These are phyloP conservation scores for Trichoderma afroharzianum DNA, from an alignment of 2,329 filamentous ascomycete genomes.

Conservation along the genomic window DNA sequence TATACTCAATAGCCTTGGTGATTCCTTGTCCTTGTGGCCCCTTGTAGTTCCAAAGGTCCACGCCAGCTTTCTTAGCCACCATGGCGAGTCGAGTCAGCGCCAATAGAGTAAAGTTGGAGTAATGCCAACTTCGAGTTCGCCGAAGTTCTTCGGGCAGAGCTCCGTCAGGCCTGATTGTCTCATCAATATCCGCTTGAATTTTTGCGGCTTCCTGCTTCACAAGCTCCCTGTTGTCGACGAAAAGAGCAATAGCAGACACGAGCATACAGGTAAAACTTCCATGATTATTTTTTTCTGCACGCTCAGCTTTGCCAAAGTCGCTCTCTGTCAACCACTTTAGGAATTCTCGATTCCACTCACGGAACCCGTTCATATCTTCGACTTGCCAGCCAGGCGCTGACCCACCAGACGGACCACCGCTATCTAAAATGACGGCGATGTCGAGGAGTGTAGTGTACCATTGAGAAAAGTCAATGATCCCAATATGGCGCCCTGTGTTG, in stretches of 20 bases:
- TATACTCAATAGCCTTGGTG: conserved; percentile 5
- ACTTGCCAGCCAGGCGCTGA: conserved; percentile 5
- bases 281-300: conserved; percentile 11
- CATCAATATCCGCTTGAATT: not conserved
- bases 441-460: conserved; percentile 11
- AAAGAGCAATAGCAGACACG: conserved; percentile 9
- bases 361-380: not conserved
- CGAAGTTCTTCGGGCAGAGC: conserved; percentile 11
- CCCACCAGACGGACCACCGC: not conserved
- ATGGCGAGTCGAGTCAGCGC: conserved; percentile 14
- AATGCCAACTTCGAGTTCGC: conserved; percentile 15
- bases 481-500: conserved; percentile 12
- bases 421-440: conserved; percentile 1
- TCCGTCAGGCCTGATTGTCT: not conserved
- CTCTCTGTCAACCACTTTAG: conserved; percentile 11
- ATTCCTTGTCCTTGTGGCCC: conserved; percentile 9
- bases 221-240: not conserved
- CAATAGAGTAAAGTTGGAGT: conserved; percentile 8
- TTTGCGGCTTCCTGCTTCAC: not conserved
- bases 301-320: conserved; percentile 10
- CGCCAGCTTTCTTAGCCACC: conserved; percentile 1
- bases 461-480: conserved; percentile 14
- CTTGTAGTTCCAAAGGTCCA: conserved; percentile 10
- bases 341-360: conserved; percentile 11
- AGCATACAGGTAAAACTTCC: conserved; percentile 11